Base-by-base conservation (phyloP, 2,329 filamentous ascomycete genomes). In the Cladosporium sp. region DNA sequence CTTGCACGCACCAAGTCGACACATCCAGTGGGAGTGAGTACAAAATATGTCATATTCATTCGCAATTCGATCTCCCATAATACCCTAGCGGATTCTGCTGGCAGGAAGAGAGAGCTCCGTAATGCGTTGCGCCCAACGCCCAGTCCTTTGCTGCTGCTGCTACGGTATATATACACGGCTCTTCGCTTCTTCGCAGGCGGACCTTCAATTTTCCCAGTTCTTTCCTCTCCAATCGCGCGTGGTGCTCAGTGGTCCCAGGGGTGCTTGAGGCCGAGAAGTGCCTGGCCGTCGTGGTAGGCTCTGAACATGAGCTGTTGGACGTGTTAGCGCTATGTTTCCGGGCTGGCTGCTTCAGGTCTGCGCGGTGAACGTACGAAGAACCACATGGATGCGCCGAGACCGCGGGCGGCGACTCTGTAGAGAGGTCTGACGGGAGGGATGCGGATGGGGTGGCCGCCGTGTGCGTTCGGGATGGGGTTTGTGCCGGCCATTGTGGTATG, bases 371-470 rank as follows among this genome's bases (percentile, higher is more conserved):
- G 50, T 61, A 97, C 92, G 76, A 94, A 99, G 79, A 99, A 97
- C 94, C 94, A 99, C 94, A 97, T 99, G 78, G 89, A 90, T 58
- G 94, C 94, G 67, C 92, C 90, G 63, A 99, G 82, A 62, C 88
- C 90, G 45, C 91, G 97, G 49, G 90, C 93, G 60, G 87, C 84
- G 75, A 93, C 88, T 73, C 90, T 86, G 81, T 97, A 96, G 65
- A 96, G 72, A 47, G 85, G 85, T 63, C 84, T 81, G 51, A 78
- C 82, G 36, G 82, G 83, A 72, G 83, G 85, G 71, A 88, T 75
- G 71, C 81, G 77, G 67, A 83, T 75, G 58, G 81, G 81, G 72
- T 83, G 82, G 61, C 68, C 74, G 64, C 74, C 74, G 64, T 76
- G 67, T 71, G 72, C 70, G 68, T 72, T 69, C 70, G 62, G 51